Conservation (phyloP, 345 rosid species). For the Crucihimalaya himalaica region DNA sequence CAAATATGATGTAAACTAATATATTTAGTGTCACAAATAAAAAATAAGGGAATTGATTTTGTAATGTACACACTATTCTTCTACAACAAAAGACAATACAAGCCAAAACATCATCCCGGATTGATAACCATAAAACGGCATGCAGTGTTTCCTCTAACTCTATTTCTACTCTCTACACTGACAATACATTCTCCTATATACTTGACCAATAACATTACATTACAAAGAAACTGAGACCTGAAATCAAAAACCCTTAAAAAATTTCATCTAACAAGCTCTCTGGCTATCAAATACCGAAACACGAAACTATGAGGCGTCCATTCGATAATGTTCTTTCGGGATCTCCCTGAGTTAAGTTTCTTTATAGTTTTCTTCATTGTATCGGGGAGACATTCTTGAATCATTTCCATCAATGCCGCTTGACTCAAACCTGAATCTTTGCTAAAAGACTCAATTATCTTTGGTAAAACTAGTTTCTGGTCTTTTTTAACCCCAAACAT, state of each 20-base stretch:
- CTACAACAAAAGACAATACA: constrained; percentile 9
- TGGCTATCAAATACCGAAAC: constrained; percentile 81
- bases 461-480: constrained; percentile 78
- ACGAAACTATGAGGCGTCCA: constrained; percentile 88
- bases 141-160: constrained; percentile 14
- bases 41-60: constrained; percentile 21
- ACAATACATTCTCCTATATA: constrained; percentile 11
- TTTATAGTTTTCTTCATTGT: constrained; percentile 50
- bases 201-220: constrained; percentile 19
- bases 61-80: constrained; percentile 6
- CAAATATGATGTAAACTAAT: neutral
- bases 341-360: constrained; percentile 60
- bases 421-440: constrained; percentile 71
- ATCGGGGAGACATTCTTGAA: constrained; percentile 68
- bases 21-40: neutral
- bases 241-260: neutral
- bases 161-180: constrained; percentile 29
- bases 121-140: constrained; percentile 29
- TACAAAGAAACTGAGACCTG: constrained; percentile 10
- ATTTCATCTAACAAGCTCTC: constrained; percentile 64
- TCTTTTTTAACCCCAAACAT: constrained; percentile 68
- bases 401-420: constrained; percentile 63
- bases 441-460: constrained; percentile 69
- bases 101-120: constrained; percentile 25
- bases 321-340: constrained; percentile 63